A percentile compares a stretch with the other conserved stretches of the same genome.
Evolutionary conservation across 2,329 filamentous ascomycete genomes (phyloP).

Genomic region (Talaromyces pinophilus): DNA sequence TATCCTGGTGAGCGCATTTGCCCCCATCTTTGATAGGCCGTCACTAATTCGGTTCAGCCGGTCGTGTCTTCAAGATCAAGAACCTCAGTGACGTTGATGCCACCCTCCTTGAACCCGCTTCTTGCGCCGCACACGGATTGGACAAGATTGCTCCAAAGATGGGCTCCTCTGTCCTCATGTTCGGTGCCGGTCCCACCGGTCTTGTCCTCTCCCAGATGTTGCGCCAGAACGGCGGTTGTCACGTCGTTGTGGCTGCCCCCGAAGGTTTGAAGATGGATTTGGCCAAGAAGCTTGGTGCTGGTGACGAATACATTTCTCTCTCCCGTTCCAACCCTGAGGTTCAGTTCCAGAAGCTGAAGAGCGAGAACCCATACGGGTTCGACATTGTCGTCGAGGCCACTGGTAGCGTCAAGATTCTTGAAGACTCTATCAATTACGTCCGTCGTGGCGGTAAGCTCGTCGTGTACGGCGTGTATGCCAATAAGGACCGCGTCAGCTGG

Average conservation of each 20-base stretch:
- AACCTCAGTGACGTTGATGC: conserved; percentile 67
- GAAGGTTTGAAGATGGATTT: conserved; percentile 70
- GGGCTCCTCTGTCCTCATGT: conserved; percentile 64
- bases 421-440: conserved; percentile 70
- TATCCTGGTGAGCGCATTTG: conserved; percentile 43
- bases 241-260: conserved; percentile 69
- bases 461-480: conserved; percentile 70
- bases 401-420: conserved; percentile 67
- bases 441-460: conserved; percentile 70
- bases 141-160: conserved; percentile 69
- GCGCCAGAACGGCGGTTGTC: conserved; percentile 66
- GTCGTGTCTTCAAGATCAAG: conserved; percentile 64
- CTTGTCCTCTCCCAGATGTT: conserved; percentile 64
- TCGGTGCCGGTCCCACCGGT: conserved; percentile 68
- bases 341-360: conserved; percentile 64
- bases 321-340: conserved; percentile 54
- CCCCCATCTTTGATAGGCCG: background rate
- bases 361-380: conserved; percentile 69
- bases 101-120: conserved; percentile 68
- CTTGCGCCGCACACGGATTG: conserved; percentile 67
- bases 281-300: conserved; percentile 53
- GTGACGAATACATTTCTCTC: conserved; percentile 51
- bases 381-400: conserved; percentile 73
- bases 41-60: conserved; percentile 35
- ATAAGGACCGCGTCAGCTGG: conserved; percentile 64